Evolutionary conservation across 768 basidiomycete genomes (phyloP).

Genomic region (Russula dissimulans): DNA sequence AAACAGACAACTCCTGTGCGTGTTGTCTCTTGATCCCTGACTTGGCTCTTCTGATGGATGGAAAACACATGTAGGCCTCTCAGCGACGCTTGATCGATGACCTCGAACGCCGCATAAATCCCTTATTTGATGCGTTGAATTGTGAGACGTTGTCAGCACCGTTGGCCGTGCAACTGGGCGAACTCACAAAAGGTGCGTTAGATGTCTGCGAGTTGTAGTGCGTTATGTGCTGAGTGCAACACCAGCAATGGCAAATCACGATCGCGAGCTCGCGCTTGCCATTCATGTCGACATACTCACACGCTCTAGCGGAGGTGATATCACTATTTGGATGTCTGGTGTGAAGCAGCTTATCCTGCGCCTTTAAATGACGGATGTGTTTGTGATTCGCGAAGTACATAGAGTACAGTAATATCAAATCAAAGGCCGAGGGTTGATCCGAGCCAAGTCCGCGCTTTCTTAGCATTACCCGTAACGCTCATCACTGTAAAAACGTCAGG

Average conservation of each 20-base stretch:
- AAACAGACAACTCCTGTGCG: constrained; percentile 71
- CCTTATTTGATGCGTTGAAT: constrained; percentile 87
- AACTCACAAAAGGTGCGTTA: constrained; percentile 62
- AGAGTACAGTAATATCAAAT: background rate
- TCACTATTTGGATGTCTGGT: constrained; percentile 81
- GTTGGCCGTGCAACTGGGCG: constrained; percentile 62
- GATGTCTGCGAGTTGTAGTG: background rate
- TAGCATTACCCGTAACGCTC: background rate
- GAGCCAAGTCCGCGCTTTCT: background rate
- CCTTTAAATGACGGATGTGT: constrained; percentile 30
- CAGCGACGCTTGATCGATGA: constrained; percentile 83
- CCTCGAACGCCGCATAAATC: constrained; percentile 75
- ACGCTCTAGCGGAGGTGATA: constrained; percentile 69
- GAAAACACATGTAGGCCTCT: constrained; percentile 43
- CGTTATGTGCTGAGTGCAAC: background rate
- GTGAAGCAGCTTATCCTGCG: constrained; percentile 80
- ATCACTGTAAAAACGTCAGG: background rate
- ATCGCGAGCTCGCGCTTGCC: constrained; percentile 67
- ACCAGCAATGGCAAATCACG: constrained; percentile 71
- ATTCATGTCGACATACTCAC: constrained; percentile 85
- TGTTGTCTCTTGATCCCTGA: constrained; percentile 15
- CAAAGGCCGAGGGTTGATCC: background rate
- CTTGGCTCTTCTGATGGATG: constrained; percentile 2
- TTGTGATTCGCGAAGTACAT: background rate
- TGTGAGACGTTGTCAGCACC: constrained; percentile 69